Evolutionary conservation across 2,329 filamentous ascomycete species (phyloP).

Genomic region (Fusarium tjaetaba): DNA sequence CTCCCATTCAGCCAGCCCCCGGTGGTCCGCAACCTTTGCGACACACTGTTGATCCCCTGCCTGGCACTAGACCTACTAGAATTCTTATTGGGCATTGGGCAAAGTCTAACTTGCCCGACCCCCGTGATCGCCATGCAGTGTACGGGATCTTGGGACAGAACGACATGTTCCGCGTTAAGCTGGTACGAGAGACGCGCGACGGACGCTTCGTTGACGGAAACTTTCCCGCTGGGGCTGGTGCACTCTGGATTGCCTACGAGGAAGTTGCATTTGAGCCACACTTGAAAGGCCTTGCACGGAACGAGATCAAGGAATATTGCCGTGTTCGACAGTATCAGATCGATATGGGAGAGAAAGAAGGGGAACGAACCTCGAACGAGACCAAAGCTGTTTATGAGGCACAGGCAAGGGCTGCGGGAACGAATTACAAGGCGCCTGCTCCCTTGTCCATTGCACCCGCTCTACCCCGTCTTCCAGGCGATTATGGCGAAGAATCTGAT

Average conservation of each 20-base stretch:
- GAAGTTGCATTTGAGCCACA: conserved; percentile 69
- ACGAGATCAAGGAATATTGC: conserved; percentile 71
- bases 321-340: conserved; percentile 69
- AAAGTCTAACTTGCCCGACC: conserved; percentile 59
- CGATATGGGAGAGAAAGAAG: conserved; percentile 61
- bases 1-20: conserved; percentile 35
- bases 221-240: conserved; percentile 68
- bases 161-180: conserved; percentile 72
- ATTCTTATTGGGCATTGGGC: conserved; percentile 70
- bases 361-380: conserved; percentile 62
- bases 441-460: conserved; percentile 41
- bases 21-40: conserved; percentile 34
- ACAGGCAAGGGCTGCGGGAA: conserved; percentile 53
- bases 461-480: conserved; percentile 33
- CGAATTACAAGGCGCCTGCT: conserved; percentile 42
- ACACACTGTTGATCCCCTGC: conserved; percentile 53
- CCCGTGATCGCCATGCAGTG: conserved; percentile 67
- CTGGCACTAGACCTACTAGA: conserved; percentile 64
- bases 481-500: conserved; percentile 25
- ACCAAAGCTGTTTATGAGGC: conserved; percentile 62
- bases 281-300: conserved; percentile 59
- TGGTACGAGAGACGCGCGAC: conserved; percentile 68
- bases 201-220: conserved; percentile 68
- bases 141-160: conserved; percentile 70
- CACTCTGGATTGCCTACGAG: conserved; percentile 70